These are phyloP conservation scores for Penicillium sp. DNA, from an alignment of 2,329 filamentous ascomycete species.

Conservation along the genomic window DNA sequence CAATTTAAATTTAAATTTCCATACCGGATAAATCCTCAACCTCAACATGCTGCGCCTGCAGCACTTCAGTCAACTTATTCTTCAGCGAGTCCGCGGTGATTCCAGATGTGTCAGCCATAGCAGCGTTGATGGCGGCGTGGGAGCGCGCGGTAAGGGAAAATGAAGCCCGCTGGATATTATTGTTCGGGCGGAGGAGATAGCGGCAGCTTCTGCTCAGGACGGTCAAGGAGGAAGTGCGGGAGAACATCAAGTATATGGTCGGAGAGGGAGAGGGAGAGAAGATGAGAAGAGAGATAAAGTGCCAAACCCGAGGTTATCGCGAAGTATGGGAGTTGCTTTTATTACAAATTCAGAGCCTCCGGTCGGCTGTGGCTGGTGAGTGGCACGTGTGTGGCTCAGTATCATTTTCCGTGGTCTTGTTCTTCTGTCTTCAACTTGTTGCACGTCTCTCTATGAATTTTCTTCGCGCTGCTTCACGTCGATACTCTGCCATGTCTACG, in stretches of 20 bases:
- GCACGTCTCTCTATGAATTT: slow-evolving; percentile 24
- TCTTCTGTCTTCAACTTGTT: background rate
- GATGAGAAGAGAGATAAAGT: background rate
- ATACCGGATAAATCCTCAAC: slow-evolving; percentile 91
- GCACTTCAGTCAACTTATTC: slow-evolving; percentile 65
- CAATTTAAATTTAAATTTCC: slow-evolving; percentile 21
- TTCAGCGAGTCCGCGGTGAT: slow-evolving; percentile 74
- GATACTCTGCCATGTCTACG: slow-evolving; percentile 37
- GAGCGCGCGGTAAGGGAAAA: slow-evolving; percentile 39
- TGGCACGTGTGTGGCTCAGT: slow-evolving; percentile 20
- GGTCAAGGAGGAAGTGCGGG: slow-evolving; percentile 34
- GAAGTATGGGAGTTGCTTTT: slow-evolving; percentile 11
- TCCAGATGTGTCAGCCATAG: slow-evolving; percentile 52
- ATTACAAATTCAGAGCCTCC: slow-evolving; percentile 26
- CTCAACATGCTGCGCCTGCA: slow-evolving; percentile 76
- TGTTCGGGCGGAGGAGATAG: slow-evolving; percentile 37
- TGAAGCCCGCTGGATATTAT: slow-evolving; percentile 25
- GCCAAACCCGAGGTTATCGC: slow-evolving; percentile 14
- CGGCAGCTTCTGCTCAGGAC: slow-evolving; percentile 42
- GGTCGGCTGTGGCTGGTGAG: slow-evolving; percentile 24
- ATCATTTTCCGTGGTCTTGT: background rate
- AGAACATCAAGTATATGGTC: slow-evolving; percentile 39
- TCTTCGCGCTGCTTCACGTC: slow-evolving; percentile 20
- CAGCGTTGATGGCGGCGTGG: slow-evolving; percentile 36
- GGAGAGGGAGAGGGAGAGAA: background rate